phyloP scores from a whole-genome alignment of 2,329 filamentous ascomycete species.

The Ambrosiella beaveri region DNA sequence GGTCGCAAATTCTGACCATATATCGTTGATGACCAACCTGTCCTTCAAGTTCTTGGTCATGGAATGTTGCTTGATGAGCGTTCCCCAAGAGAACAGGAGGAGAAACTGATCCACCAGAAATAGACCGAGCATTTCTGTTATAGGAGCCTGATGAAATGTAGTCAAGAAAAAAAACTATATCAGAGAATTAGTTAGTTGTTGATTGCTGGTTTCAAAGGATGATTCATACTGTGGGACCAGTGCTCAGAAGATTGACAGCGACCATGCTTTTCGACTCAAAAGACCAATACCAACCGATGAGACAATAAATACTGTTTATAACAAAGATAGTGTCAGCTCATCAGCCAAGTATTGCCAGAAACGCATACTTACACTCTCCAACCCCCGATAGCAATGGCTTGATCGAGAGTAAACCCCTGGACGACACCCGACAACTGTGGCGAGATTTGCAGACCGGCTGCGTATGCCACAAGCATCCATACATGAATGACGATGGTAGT shows the following conservation, averaged over 20 bases:
- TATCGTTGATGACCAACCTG: conserved; percentile 47
- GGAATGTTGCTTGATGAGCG: background rate
- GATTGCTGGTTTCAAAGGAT: background rate
- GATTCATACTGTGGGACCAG: conserved; percentile 49
- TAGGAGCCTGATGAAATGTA: conserved; percentile 57
- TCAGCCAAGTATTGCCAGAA: background rate
- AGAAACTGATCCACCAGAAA: background rate
- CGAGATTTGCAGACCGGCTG: background rate
- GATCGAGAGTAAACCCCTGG: background rate
- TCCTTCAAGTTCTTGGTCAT: conserved; percentile 47
- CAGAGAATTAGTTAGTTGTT: background rate
- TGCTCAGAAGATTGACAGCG: conserved; percentile 49
- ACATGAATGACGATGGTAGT: background rate
- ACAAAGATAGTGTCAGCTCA: background rate
- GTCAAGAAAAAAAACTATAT: conserved; percentile 52
- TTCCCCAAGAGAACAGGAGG: conserved; percentile 33
- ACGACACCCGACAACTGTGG: background rate
- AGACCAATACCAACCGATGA: conserved; percentile 53
- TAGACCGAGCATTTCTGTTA: conserved; percentile 28
- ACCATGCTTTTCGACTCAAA: conserved; percentile 59
- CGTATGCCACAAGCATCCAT: background rate
- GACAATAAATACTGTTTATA: conserved; percentile 25
- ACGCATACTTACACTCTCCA: conserved; percentile 30
- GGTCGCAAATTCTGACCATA: conserved; percentile 44
- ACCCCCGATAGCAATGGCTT: background rate